phyloP scores from a whole-genome alignment of 78 protist species.

The slime mould (Dictyostelium discoideum) region dicty_2.7 NC_007088.5:5957501-5958000 shows the following conservation, averaged over 20 bases:
- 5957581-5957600: not conserved
- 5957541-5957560: not conserved
- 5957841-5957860: constrained; percentile 23
- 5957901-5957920: not conserved
- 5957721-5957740: constrained; percentile 6
- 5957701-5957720: not conserved
- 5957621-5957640: not conserved
- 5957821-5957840: constrained; percentile 37
- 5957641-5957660: not conserved
- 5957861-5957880: not conserved
- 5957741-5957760: not conserved
- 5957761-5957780: constrained; percentile 10
- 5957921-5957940: constrained; percentile 49
- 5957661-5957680: not conserved
- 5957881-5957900: constrained; percentile 38
- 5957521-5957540: not conserved
- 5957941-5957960: constrained; percentile 60
- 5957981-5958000: constrained; percentile 78
- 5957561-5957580: not conserved
- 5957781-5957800: constrained; percentile 14
- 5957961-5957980: constrained; percentile 49
- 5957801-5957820: not conserved
- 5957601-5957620: not conserved
- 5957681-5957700: constrained; percentile 1
- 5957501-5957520: not conserved